Evolutionary conservation across 139 green algal species (phyloP), one percentile per base, ranked within the genome.

Genomic region (Ettlia oleoabundans): DNA sequence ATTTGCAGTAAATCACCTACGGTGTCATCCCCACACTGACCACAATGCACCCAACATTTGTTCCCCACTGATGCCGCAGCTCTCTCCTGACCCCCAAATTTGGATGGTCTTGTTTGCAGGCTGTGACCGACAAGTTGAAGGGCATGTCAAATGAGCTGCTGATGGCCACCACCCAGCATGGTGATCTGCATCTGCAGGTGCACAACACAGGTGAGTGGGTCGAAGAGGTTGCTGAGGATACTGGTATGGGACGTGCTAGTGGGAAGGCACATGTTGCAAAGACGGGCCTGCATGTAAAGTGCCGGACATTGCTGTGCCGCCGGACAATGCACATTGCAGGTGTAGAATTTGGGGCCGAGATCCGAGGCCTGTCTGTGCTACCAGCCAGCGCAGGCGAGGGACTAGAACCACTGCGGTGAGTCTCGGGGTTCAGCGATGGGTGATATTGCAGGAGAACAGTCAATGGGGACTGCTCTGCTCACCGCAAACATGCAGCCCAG

Each of bases 101-200:
- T n/a, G n/a, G n/a, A n/a, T n/a, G n/a, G n/a, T n/a, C n/a, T n/a
- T n/a, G 37, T 41, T 38, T 15, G 37, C 82, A 89, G 68, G 84
- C 84, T 38, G 80, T 95, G 28, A 83, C 91, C 7, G 91, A 96
- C 69, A 87, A 85, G 38, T 82, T 96, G 52, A 93, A 92, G 84
- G 83, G 83, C 43, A 80, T 96, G 62, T 83, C 82, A 64, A 80
- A 72, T 35, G 88, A 87, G 1, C 40, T 92, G 33, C 84, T 81
- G 40, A 47, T 95, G 19, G 86, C 85, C 8, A 82, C 78, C 3
- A 86, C 85, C 40, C 84, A 86, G 75, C 82, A 92, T 42, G 92
- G 93, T 18, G 89, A 94, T 78, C 37, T 93, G 42, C 90, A 95
- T 76, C 35, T 94, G 15, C 83, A 92, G 72, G 89, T 93, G 42